These are phyloP conservation scores for Cryptococcus sp. DNA, from an alignment of 1,284 basidiomycete genomes.

Conservation along the genomic window DNA sequence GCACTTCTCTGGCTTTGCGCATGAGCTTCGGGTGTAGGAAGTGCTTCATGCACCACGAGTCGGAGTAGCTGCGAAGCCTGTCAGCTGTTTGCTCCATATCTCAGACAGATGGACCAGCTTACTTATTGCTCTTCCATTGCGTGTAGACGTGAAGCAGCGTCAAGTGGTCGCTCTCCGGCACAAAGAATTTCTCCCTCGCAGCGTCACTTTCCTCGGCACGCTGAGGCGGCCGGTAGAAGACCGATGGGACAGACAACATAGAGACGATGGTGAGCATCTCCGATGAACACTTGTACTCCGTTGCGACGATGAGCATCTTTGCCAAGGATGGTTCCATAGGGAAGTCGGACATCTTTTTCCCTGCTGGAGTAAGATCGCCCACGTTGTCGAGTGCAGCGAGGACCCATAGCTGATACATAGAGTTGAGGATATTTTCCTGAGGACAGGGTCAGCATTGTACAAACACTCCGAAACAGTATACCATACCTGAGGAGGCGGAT, in stretches of 20 bases:
- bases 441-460: conserved; percentile 9
- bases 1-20: conserved; percentile 94
- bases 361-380: conserved; percentile 89
- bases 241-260: conserved; percentile 96
- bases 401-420: conserved; percentile 99
- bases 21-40: conserved; percentile 96
- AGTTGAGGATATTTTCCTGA: conserved; percentile 89
- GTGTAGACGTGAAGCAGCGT: conserved; percentile 95
- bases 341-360: conserved; percentile 97
- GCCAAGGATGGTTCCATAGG: conserved; percentile 97
- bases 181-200: conserved; percentile 96
- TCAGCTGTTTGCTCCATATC: conserved; percentile 10
- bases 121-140: conserved; percentile 96
- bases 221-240: conserved; percentile 95
- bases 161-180: conserved; percentile 95
- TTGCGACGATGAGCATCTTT: conserved; percentile 96
- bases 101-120: conserved; percentile 37
- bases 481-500: conserved; percentile 71
- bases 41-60: conserved; percentile 92
- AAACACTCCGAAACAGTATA: not conserved
- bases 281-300: conserved; percentile 86
- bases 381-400: conserved; percentile 95
- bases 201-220: conserved; percentile 95
- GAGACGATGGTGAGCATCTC: conserved; percentile 99
- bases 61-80: conserved; percentile 65